phyloP scores from a whole-genome alignment of 768 basidiomycete genomes.

The Kwoniella pini region DNA sequence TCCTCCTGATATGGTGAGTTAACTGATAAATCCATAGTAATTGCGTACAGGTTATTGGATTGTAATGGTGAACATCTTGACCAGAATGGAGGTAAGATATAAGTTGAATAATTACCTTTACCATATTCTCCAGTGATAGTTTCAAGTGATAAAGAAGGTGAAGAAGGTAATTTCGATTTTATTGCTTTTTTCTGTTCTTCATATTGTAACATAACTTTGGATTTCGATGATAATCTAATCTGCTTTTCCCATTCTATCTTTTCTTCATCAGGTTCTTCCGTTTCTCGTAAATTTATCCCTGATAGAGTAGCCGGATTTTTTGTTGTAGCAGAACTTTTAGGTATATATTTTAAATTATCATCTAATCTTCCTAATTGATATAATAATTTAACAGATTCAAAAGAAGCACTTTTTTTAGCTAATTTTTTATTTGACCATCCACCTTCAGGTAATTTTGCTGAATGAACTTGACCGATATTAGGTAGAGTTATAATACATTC shows the following conservation, averaged over 20 bases:
- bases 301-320: not conserved
- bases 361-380: slow-evolving; percentile 26
- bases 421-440: slow-evolving; percentile 22
- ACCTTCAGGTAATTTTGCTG: not conserved
- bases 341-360: slow-evolving; percentile 17
- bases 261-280: slow-evolving; percentile 1
- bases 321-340: not conserved
- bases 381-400: slow-evolving; percentile 22
- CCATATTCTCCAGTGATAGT: slow-evolving; percentile 9
- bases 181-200: slow-evolving; percentile 2
- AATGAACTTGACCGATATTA: not conserved
- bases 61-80: slow-evolving; percentile 17
- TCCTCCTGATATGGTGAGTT: slow-evolving; percentile 2
- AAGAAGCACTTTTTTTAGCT: slow-evolving; percentile 29
- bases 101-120: slow-evolving; percentile 11
- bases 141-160: not conserved
- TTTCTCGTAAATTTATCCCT: not conserved
- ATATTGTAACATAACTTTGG: not conserved
- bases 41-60: slow-evolving; percentile 14
- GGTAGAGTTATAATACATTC: slow-evolving; percentile 28
- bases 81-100: slow-evolving; percentile 25
- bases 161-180: slow-evolving; percentile 7
- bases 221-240: slow-evolving; percentile 2
- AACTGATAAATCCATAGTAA: slow-evolving; percentile 17
- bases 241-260: not conserved